Base-by-base conservation (phyloP, 2,329 filamentous ascomycete species). In the Nemania sp. region DNA sequence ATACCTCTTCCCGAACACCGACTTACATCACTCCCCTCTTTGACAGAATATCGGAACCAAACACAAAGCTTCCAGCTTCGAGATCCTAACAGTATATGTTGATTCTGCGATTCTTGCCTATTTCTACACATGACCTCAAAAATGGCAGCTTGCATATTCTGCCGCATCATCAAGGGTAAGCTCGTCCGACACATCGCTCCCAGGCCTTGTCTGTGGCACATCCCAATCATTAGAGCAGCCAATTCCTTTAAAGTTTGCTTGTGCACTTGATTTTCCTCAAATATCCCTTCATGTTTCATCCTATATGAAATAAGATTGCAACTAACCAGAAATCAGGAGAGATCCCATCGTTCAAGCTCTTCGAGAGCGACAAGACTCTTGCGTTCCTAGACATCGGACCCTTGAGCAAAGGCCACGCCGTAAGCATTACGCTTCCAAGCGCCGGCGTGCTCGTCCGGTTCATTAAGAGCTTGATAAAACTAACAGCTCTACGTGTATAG, bases 361-460 rank as follows among this genome's bases (percentile, higher is more conserved):
- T 90, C 70, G 94, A 99, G 77, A 94, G 84, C 66, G 89, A 96
- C 31, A 96, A 93, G 77, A 90, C 93, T 40, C 80, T 96, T 59
- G 94, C 94, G 8, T 99, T 99, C 73, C 88, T 99, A 62, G 94
- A 99, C 73, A 97, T 99, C 75, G 87, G 91, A 61, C 94, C 94
- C 3, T 77, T 97, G 19, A 91, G 87, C 73, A 83, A 83, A 68
- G 94, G 94, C 52, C 94, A 99, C 69, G 90, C 92, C 62, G 93
- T 97, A 80, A 66, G 85, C 73, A 26, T 3, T 17, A 19, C n/a
- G 19, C 33, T 19, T 3, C 17, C 36, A 19, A 3, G n/a, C 7
- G 15, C 17, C 36, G 15, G 36, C 36, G 11, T n/a, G 9, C 33
- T 20, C 19, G 14, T 26, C 9, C 6, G 9, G 4, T 17, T n/a